phyloP scores from a whole-genome alignment of 2,329 filamentous ascomycete species.

The Ophiostoma piceae region DNA sequence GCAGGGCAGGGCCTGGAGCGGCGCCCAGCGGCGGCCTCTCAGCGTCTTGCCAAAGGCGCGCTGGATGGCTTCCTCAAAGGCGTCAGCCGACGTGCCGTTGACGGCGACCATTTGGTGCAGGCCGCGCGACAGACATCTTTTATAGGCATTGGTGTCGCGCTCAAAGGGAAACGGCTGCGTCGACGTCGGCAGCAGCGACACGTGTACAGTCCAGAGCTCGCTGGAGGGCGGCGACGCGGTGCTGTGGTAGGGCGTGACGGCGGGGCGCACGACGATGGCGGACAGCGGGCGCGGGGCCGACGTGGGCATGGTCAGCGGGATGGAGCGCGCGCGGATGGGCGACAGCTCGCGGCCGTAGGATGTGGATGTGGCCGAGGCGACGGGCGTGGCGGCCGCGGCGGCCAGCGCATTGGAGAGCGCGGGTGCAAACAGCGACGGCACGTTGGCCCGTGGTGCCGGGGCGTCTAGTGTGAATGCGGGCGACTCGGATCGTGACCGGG shows the following conservation, averaged over 20 bases:
- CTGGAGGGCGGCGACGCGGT: slow-evolving; percentile 31
- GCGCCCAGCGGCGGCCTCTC: slow-evolving; percentile 49
- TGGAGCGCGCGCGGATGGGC: not conserved
- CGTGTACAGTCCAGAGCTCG: slow-evolving; percentile 52
- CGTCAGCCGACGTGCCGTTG: slow-evolving; percentile 44
- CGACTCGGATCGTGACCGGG: slow-evolving; percentile 6
- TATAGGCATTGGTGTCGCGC: slow-evolving; percentile 57
- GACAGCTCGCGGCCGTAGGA: not conserved
- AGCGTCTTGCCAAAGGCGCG: slow-evolving; percentile 48
- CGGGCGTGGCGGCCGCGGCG: not conserved
- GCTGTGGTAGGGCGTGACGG: not conserved
- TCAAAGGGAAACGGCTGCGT: slow-evolving; percentile 56
- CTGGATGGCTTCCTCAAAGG: slow-evolving; percentile 46
- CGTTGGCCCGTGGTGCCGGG: slow-evolving; percentile 19
- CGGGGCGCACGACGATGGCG: slow-evolving; percentile 10
- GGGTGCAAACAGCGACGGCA: not conserved
- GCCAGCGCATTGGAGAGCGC: not conserved
- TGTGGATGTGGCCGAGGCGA: not conserved
- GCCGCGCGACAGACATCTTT: slow-evolving; percentile 55
- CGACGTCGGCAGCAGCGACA: slow-evolving; percentile 52
- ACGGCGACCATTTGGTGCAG: slow-evolving; percentile 55
- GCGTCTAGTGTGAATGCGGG: slow-evolving; percentile 17
- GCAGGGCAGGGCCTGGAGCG: slow-evolving; percentile 54
- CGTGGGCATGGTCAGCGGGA: not conserved
- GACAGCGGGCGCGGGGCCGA: not conserved